Evolutionary conservation across 345 rosid species (phyloP).

Genomic region (Gossypium rotundifolium): DNA sequence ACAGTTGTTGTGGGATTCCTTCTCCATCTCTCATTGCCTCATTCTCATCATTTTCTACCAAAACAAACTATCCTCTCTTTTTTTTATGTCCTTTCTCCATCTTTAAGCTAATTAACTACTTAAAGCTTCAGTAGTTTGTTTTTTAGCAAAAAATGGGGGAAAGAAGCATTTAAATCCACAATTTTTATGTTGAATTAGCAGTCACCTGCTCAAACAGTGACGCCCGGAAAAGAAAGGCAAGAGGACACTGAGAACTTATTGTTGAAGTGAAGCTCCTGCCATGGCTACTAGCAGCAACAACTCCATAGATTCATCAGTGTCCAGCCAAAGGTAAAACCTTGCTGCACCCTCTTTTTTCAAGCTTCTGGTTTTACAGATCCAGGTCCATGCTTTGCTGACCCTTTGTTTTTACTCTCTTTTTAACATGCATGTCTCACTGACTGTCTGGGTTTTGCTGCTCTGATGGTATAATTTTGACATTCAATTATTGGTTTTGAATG

Average conservation of each 20-base stretch:
- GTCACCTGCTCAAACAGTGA: not conserved
- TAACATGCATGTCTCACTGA: not conserved
- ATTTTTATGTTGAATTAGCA: too few species aligned
- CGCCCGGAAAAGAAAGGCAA: not conserved
- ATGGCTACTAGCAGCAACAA: constrained; percentile 1
- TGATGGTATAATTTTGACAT: not conserved
- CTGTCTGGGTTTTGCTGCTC: not conserved
- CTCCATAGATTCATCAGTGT: not conserved
- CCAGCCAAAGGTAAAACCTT: constrained; percentile 8
- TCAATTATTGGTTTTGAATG: not conserved
- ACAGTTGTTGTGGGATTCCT: not conserved
- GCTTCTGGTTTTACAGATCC: not conserved
- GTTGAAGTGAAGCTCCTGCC: constrained; percentile 1
- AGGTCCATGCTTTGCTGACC: not conserved
- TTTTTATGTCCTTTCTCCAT: not conserved
- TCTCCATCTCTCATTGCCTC: not conserved
- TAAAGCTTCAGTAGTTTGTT: not conserved
- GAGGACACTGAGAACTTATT: not conserved
- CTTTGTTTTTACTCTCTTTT: not conserved
- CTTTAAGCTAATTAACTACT: not conserved
- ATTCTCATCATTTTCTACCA: too few species aligned
- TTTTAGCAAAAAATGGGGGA: too few species aligned
- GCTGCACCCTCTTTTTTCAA: not conserved
- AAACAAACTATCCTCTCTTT: too few species aligned
- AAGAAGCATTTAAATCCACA: too few species aligned